Percentiles rank a stretch among this genome's conserved stretches.
Evolutionary conservation across 495 filamentous ascomycete species (phyloP).

Genomic region (Penicillium samsonianum): DNA sequence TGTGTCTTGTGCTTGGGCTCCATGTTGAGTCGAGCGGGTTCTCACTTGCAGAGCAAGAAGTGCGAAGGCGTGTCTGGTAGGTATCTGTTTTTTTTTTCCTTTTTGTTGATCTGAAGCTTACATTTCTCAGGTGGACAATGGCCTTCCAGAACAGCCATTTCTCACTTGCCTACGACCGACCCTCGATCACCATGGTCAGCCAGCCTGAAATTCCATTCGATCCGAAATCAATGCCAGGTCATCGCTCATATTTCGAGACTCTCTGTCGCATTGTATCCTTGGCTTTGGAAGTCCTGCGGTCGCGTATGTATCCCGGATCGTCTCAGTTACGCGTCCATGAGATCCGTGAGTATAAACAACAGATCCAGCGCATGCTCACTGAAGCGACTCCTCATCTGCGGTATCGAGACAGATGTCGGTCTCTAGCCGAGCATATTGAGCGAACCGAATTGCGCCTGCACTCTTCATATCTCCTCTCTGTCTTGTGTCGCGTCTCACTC

Average conservation of each 20-base stretch:
- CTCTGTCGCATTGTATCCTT: conserved; percentile 57
- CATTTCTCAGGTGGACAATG: conserved; percentile 52
- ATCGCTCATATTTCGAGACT: conserved; percentile 54
- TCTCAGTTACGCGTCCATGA: conserved; percentile 43
- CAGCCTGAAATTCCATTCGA: conserved; percentile 53
- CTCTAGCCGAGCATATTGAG: conserved; percentile 54
- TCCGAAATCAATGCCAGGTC: conserved; percentile 49
- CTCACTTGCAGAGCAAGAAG: conserved; percentile 35
- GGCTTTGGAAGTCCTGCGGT: conserved; percentile 56
- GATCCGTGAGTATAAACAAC: conserved; percentile 53
- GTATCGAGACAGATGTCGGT: conserved; percentile 47
- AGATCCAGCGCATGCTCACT: conserved; percentile 50
- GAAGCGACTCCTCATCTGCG: conserved; percentile 56
- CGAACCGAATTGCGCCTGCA: conserved; percentile 58
- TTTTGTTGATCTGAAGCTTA: conserved; percentile 12
- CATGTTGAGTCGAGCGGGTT: conserved; percentile 54
- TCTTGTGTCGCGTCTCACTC: conserved; percentile 58
- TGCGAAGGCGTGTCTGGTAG: conserved; percentile 47
- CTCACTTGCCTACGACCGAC: conserved; percentile 61
- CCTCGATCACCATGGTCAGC: conserved; percentile 54
- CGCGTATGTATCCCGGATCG: conserved; percentile 46
- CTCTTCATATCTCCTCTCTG: conserved; percentile 58
- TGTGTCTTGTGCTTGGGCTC: conserved; percentile 60
- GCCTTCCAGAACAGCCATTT: conserved; percentile 64
- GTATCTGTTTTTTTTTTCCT: conserved; percentile 9